phyloP scores from a whole-genome alignment of 78 protist species.

The Tieghemostelium lacteum region DNA sequence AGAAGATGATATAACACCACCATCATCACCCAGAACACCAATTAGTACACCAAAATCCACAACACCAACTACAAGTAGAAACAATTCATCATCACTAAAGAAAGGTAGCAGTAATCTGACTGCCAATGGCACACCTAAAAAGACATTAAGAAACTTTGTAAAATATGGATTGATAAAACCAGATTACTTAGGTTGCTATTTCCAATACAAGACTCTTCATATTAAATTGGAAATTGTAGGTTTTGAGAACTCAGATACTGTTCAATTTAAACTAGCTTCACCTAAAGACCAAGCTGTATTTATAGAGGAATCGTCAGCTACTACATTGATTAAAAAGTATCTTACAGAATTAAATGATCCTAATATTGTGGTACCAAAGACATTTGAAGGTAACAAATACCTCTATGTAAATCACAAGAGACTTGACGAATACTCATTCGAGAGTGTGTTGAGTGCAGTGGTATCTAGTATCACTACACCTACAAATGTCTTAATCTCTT shows the following conservation, averaged over 20 bases:
- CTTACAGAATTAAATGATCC: neutral
- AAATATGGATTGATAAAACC: neutral
- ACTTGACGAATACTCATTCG: conserved; percentile 37
- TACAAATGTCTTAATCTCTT: neutral
- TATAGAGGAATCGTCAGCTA: conserved; percentile 5
- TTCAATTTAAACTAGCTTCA: neutral
- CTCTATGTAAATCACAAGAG: conserved; percentile 36
- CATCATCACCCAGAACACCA: too few relatives aligned
- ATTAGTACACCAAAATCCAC: too few relatives aligned
- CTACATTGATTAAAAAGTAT: neutral
- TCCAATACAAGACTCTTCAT: neutral
- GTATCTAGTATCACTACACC: neutral
- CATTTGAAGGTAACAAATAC: conserved; percentile 34
- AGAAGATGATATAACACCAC: too few relatives aligned
- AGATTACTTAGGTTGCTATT: neutral
- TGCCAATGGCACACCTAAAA: too few relatives aligned
- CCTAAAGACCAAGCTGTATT: neutral
- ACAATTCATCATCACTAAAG: too few relatives aligned
- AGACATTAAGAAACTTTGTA: neutral
- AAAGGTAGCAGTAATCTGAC: too few relatives aligned
- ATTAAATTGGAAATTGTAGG: neutral
- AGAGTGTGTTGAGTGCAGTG: too few relatives aligned
- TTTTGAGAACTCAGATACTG: neutral
- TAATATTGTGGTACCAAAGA: neutral
- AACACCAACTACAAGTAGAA: too few relatives aligned